Percentiles rank a stretch among this genome's conserved stretches.
Evolutionary conservation across 1,284 basidiomycete species (phyloP).

Genomic region (Flammula alnicola): DNA sequence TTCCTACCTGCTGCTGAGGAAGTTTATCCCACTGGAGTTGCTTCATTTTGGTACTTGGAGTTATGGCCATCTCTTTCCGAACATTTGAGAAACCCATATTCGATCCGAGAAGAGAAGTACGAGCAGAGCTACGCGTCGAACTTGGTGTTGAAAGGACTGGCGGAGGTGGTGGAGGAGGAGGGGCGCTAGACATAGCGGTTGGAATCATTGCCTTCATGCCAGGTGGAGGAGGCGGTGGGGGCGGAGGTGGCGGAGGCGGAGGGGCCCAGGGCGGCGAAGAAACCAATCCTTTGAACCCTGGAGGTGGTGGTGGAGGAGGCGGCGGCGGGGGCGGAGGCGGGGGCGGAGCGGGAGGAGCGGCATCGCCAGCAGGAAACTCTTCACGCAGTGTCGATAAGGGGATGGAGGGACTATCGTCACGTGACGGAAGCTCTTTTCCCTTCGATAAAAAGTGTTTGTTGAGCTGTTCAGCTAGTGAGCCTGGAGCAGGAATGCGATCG

Average conservation of each 20-base stretch:
- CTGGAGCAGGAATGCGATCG: constrained; percentile 42
- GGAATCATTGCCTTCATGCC: constrained; percentile 31
- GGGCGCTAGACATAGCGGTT: constrained; percentile 29
- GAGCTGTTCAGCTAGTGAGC: constrained; percentile 64
- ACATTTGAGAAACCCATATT: constrained; percentile 59
- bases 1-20: constrained; percentile 79
- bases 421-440: constrained; percentile 41
- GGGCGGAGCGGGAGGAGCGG: constrained; percentile 37
- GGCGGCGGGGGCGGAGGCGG: constrained; percentile 35
- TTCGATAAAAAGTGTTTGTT: constrained; percentile 54
- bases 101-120: constrained; percentile 63
- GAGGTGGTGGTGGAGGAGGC: constrained; percentile 44
- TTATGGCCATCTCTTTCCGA: constrained; percentile 87
- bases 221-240: constrained; percentile 39
- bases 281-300: too few species aligned
- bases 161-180: constrained; percentile 47
- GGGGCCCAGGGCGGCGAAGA: constrained; percentile 40
- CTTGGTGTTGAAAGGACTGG: constrained; percentile 47
- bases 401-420: constrained; percentile 38
- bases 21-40: constrained; percentile 99
- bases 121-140: constrained; percentile 55
- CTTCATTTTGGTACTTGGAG: constrained; percentile 93
- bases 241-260: constrained; percentile 42
- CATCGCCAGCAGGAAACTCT: constrained; percentile 17
- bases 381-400: constrained; percentile 36